A percentile compares a stretch with the other conserved stretches of the same genome.
Evolutionary conservation across 208 protist genomes (phyloP).

Genomic region (Porcisia hertigi): DNA sequence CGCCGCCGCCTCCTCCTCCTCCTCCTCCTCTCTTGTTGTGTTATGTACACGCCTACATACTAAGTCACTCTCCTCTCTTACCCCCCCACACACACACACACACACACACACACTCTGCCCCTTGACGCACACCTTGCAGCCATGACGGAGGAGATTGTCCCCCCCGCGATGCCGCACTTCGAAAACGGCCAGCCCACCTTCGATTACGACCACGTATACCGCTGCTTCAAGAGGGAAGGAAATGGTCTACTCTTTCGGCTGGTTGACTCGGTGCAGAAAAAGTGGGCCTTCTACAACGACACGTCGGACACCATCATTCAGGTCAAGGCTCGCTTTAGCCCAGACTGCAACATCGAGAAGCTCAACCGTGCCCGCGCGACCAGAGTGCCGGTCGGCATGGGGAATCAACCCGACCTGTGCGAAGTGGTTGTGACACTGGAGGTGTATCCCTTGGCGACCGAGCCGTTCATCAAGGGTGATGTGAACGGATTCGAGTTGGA

Average conservation of each 20-base stretch:
- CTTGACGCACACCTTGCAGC: background rate
- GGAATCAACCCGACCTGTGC: slow-evolving; percentile 10
- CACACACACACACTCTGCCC: background rate
- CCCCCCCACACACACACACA: background rate
- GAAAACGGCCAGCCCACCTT: slow-evolving; percentile 32
- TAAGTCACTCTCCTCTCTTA: background rate
- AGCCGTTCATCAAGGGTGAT: slow-evolving; percentile 56
- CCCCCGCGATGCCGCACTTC: slow-evolving; percentile 20
- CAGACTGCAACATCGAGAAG: slow-evolving; percentile 31
- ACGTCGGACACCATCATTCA: slow-evolving; percentile 35
- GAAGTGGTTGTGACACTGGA: slow-evolving; percentile 36
- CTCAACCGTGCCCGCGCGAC: slow-evolving; percentile 25
- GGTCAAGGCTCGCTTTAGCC: slow-evolving; percentile 32
- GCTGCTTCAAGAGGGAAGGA: slow-evolving; percentile 48
- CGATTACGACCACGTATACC: slow-evolving; percentile 45
- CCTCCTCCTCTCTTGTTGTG: too few relatives aligned
- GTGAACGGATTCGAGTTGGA: slow-evolving; percentile 36
- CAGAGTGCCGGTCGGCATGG: slow-evolving; percentile 4
- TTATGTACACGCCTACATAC: too few relatives aligned
- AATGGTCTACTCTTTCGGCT: slow-evolving; percentile 60
- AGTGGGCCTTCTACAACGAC: slow-evolving; percentile 78
- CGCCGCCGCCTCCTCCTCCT: too few relatives aligned
- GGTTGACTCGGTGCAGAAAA: slow-evolving; percentile 31
- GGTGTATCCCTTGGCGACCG: slow-evolving; percentile 47
- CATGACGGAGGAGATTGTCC: slow-evolving; percentile 31